A percentile compares a stretch with the other conserved stretches of the same genome.
phyloP scores from a whole-genome alignment of 495 filamentous ascomycete species.

The Diplogelasinospora grovesii region DNA sequence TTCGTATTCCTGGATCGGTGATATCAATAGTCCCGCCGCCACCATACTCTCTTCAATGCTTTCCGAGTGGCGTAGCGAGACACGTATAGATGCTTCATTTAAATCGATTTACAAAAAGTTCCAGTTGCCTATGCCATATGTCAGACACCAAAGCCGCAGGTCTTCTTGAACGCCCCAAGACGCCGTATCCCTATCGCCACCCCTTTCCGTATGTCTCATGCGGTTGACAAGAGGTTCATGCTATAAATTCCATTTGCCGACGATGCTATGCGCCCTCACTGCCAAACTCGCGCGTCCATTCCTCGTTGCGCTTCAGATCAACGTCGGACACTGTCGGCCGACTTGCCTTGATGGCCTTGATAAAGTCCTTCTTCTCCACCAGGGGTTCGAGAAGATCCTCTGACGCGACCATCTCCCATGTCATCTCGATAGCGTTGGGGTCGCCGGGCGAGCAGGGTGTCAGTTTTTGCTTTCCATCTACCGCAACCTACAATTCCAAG shows the following conservation, averaged over 20 bases:
- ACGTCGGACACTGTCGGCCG: constrained; percentile 82
- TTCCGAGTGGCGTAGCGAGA: too few species aligned
- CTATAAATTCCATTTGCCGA: background rate
- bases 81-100: too few species aligned
- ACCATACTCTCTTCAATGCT: too few species aligned
- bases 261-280: constrained; percentile 64
- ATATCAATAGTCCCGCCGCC: too few species aligned
- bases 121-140: too few species aligned
- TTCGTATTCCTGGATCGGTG: too few species aligned
- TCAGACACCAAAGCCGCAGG: too few species aligned
- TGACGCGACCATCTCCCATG: constrained; percentile 78
- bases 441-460: constrained; percentile 96
- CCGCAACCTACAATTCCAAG: constrained; percentile 49
- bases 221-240: too few species aligned
- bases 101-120: too few species aligned
- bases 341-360: constrained; percentile 81
- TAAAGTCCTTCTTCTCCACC: constrained; percentile 84
- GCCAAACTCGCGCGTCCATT: constrained; percentile 96
- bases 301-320: constrained; percentile 75
- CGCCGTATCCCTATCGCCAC: too few species aligned
- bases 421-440: constrained; percentile 78
- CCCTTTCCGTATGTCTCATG: too few species aligned
- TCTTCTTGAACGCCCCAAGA: too few species aligned
- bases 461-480: constrained; percentile 66
- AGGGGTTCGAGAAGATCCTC: constrained; percentile 81